phyloP scores from a whole-genome alignment of 306 rosid species.

The Cicer pinnatifidum region DNA sequence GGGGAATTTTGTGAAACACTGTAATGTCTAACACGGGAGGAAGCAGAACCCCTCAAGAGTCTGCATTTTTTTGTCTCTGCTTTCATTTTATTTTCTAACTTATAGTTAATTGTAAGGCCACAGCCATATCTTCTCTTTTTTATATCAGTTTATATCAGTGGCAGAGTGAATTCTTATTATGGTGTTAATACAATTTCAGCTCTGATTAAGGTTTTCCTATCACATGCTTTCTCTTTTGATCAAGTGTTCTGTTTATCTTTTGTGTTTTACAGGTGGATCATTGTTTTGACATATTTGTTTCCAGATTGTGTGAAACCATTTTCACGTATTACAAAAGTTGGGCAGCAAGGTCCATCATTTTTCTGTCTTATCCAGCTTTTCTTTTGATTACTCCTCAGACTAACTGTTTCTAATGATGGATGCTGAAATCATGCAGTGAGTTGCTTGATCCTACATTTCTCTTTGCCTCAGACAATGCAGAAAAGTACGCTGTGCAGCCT shows the following conservation, averaged over 20 bases:
- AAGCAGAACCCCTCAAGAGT: conserved; percentile 17
- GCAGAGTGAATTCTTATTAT: background rate
- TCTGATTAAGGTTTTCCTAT: conserved; percentile 20
- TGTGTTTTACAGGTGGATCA: conserved; percentile 76
- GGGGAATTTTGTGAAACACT: conserved; percentile 38
- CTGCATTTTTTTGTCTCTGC: conserved; percentile 9
- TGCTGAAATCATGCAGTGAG: conserved; percentile 71
- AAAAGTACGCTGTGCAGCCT: conserved; percentile 82
- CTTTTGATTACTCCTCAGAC: conserved; percentile 37
- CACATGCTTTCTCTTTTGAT: conserved; percentile 28
- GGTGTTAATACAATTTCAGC: conserved; percentile 26
- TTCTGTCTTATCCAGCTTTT: conserved; percentile 45
- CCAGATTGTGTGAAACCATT: conserved; percentile 77
- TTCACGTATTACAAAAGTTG: conserved; percentile 92
- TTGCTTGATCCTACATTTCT: conserved; percentile 91
- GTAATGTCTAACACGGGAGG: conserved; percentile 24
- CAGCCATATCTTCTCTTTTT: conserved; percentile 20
- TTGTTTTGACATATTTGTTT: conserved; percentile 89
- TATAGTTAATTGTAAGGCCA: conserved; percentile 2
- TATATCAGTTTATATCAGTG: conserved; percentile 11
- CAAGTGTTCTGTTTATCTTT: conserved; percentile 27
- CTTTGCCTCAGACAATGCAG: conserved; percentile 88
- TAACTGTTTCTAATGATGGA: conserved; percentile 34
- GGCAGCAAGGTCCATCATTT: conserved; percentile 82
- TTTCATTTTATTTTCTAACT: conserved; percentile 33